Percentiles rank a stretch among this genome's conserved stretches.
phyloP scores from a whole-genome alignment of 345 rosid species.

The Citrus reticulata region DNA sequence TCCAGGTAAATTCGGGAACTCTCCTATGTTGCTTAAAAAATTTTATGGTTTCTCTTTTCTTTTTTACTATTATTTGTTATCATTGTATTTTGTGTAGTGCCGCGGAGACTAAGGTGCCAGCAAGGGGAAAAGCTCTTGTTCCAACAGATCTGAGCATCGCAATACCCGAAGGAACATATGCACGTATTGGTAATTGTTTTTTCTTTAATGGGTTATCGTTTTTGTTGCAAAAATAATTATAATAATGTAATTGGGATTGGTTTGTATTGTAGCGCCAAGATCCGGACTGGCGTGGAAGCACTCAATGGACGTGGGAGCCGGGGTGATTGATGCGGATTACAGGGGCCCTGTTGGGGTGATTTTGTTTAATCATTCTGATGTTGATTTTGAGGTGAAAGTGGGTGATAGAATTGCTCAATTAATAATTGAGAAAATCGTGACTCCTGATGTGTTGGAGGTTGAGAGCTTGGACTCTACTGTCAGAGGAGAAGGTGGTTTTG shows the following conservation, averaged over 20 bases:
- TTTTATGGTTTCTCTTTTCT: too few species aligned
- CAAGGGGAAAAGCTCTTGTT: conserved; percentile 74
- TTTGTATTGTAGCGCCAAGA: conserved; percentile 45
- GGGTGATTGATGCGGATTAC: conserved; percentile 80
- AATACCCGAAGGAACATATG: conserved; percentile 50
- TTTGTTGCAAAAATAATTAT: not conserved
- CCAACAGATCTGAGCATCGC: conserved; percentile 79
- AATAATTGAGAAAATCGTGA: conserved; percentile 66
- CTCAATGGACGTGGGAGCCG: conserved; percentile 76
- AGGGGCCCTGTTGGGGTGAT: conserved; percentile 79
- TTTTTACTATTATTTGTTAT: not conserved
- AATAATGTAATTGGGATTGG: not conserved
- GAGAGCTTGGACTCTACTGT: conserved; percentile 64
- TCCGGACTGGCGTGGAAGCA: conserved; percentile 82
- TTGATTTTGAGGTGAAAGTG: conserved; percentile 52
- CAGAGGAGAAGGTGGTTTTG: conserved; percentile 83
- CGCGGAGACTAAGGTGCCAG: conserved; percentile 58
- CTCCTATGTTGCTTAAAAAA: not conserved
- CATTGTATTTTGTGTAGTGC: conserved; percentile 35
- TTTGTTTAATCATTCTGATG: conserved; percentile 63
- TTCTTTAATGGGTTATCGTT: not conserved
- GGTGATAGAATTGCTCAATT: conserved; percentile 77
- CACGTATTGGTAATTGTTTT: conserved; percentile 37
- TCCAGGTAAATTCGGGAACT: conserved; percentile 31
- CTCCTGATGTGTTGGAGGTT: conserved; percentile 64